A percentile compares a stretch with the other conserved stretches of the same genome.
These are phyloP conservation scores for Claviceps africana DNA, from an alignment of 2,329 filamentous ascomycete species.

Conservation along the genomic window DNA sequence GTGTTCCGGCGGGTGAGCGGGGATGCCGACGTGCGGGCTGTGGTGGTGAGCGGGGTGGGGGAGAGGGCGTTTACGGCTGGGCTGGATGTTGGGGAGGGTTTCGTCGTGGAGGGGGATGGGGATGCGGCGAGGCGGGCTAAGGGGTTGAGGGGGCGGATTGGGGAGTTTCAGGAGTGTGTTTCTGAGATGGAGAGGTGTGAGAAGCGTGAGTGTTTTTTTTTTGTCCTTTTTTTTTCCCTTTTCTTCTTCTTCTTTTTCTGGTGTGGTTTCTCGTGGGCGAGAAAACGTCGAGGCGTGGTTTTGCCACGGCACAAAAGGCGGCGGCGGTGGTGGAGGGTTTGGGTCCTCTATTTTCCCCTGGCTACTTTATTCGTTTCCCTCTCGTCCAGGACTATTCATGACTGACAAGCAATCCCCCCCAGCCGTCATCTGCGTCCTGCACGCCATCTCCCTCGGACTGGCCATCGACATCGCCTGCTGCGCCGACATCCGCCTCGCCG, in stretches of 20 bases:
- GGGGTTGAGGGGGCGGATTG: conserved; percentile 51
- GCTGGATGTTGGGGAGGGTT: conserved; percentile 45
- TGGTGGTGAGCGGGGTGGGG: conserved; percentile 71
- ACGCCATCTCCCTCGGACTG: conserved; percentile 65
- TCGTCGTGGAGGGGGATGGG: conserved; percentile 7
- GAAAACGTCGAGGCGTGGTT: no score
- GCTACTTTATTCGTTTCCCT: background rate
- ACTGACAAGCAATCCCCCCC: background rate
- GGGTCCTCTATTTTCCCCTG: no score
- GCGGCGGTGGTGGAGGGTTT: no score
- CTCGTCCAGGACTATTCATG: background rate
- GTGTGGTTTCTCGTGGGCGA: no score
- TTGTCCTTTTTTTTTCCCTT: background rate
- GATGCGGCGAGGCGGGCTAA: conserved; percentile 55
- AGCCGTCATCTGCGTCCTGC: conserved; percentile 71
- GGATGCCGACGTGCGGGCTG: conserved; percentile 58
- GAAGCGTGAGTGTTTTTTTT: conserved; percentile 45
- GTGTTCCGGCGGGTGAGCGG: conserved; percentile 61
- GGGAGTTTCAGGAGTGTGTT: conserved; percentile 70
- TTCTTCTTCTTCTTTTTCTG: no score
- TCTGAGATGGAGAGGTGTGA: conserved; percentile 69
- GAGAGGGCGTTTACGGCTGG: conserved; percentile 76
- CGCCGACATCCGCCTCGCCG: conserved; percentile 56
- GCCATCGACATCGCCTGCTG: conserved; percentile 61
- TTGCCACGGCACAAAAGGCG: no score